Evolutionary conservation across 2,329 filamentous ascomycete species (phyloP).

Genomic region (Nannizziopsis barbatae): DNA sequence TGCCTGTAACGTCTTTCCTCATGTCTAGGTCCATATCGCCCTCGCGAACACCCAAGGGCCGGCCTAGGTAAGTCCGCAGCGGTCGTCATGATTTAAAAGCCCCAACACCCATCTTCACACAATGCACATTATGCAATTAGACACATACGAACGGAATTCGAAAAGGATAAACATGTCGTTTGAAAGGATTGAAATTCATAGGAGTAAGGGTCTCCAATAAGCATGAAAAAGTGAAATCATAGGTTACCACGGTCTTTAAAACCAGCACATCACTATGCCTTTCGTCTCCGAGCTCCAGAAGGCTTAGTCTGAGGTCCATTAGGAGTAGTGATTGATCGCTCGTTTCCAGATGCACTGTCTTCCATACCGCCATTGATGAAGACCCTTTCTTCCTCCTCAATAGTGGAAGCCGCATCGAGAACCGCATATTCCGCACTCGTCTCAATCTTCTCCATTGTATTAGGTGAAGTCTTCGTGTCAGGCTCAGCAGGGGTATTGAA

Average conservation of each 20-base stretch:
- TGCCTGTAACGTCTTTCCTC: no score
- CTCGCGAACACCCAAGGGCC: no score
- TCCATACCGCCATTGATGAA: conserved; percentile 16
- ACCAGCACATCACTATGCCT: conserved; percentile 2
- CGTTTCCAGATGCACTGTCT: background rate
- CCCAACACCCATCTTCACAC: no score
- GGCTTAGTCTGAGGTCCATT: conserved; percentile 1
- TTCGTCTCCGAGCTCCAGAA: conserved; percentile 10
- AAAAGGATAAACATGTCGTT: no score
- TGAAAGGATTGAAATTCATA: no score
- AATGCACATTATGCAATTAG: no score
- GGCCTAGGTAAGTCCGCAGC: no score
- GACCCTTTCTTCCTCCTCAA: conserved; percentile 15
- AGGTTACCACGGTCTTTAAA: background rate
- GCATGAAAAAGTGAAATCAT: background rate
- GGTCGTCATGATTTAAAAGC: no score
- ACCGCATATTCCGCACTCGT: conserved; percentile 24
- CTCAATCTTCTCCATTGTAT: conserved; percentile 20
- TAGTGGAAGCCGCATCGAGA: conserved; percentile 23
- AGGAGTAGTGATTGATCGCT: background rate
- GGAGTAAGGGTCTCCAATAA: background rate
- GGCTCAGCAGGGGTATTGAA: conserved; percentile 37
- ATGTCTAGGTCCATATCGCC: no score
- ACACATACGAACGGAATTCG: no score
- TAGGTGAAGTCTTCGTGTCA: conserved; percentile 17